Evolutionary conservation across 257 asterid species (phyloP).

Genomic region (Linaria vulgaris): DNA sequence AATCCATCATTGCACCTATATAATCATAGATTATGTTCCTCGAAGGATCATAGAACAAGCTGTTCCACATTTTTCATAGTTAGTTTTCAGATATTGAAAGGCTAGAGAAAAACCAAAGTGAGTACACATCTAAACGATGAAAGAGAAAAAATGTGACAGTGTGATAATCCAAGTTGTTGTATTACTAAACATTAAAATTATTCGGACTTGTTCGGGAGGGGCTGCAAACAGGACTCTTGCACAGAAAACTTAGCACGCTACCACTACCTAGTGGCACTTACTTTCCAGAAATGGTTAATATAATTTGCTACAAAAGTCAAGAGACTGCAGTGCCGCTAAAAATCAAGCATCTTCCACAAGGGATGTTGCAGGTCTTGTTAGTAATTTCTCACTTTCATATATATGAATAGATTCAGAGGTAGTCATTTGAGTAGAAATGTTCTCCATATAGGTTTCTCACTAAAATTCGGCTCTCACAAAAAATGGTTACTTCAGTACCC

Average conservation of each 20-base stretch:
- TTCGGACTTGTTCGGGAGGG: neutral
- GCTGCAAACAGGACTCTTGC: slow-evolving; percentile 1
- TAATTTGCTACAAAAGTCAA: neutral
- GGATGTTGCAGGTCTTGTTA: slow-evolving; percentile 3
- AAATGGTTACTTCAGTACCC: neutral
- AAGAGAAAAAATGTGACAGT: slow-evolving; percentile 6
- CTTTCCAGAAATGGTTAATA: neutral
- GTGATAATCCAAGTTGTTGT: neutral
- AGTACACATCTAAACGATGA: neutral
- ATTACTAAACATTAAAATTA: neutral
- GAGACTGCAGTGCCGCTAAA: neutral
- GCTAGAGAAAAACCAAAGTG: slow-evolving; percentile 2
- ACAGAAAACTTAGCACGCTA: neutral
- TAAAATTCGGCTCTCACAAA: slow-evolving; percentile 10
- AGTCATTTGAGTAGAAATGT: neutral
- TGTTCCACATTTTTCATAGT: slow-evolving; percentile 43
- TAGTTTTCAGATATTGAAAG: slow-evolving; percentile 27
- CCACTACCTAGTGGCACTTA: too few species aligned
- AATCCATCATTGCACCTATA: slow-evolving; percentile 64
- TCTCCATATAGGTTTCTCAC: slow-evolving; percentile 15
- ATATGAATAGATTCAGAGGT: slow-evolving; percentile 14
- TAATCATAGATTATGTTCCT: slow-evolving; percentile 64
- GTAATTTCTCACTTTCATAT: slow-evolving; percentile 12
- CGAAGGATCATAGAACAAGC: slow-evolving; percentile 84
- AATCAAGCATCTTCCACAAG: slow-evolving; percentile 18